These are phyloP conservation scores for Fraxinus velutina DNA, from an alignment of 305 asterid species.

Conservation along the genomic window DNA sequence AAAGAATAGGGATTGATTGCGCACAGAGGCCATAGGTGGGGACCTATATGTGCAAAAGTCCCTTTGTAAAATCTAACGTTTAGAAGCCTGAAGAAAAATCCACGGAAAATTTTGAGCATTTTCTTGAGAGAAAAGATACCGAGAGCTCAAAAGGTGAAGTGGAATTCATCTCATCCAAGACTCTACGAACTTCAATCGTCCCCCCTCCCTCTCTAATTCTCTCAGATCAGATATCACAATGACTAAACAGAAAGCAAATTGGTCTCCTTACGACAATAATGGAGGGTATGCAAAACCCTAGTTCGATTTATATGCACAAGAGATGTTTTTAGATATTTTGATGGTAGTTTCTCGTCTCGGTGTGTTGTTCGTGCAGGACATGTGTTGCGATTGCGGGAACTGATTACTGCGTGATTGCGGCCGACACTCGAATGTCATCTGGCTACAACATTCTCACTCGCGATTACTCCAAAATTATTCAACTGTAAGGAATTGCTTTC, in stretches of 20 bases:
- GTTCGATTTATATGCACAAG: not conserved
- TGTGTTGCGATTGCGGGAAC: conserved; percentile 92
- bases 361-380: conserved; percentile 47
- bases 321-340: not conserved
- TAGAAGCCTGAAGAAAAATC: not conserved
- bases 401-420: conserved; percentile 90
- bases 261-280: conserved; percentile 88
- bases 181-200: conserved; percentile 6
- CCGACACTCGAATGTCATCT: conserved; percentile 91
- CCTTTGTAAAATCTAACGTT: not conserved
- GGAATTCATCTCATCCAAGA: conserved; percentile 2
- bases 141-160: conserved; percentile 5
- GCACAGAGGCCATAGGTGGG: not conserved
- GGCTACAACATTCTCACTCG: conserved; percentile 93
- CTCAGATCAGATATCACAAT: conserved; percentile 28
- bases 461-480: conserved; percentile 86
- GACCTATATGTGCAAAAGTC: not conserved
- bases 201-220: conserved; percentile 10
- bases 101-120: not conserved
- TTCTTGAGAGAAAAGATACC: conserved; percentile 38
- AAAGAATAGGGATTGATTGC: not conserved
- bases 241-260: conserved; percentile 69
- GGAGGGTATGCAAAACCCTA: conserved; percentile 62
- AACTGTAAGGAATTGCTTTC: conserved; percentile 45
- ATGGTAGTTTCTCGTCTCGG: not conserved